Evolutionary conservation across 139 green algal genomes (phyloP).

Genomic region (Picochlorum sp.): DNA sequence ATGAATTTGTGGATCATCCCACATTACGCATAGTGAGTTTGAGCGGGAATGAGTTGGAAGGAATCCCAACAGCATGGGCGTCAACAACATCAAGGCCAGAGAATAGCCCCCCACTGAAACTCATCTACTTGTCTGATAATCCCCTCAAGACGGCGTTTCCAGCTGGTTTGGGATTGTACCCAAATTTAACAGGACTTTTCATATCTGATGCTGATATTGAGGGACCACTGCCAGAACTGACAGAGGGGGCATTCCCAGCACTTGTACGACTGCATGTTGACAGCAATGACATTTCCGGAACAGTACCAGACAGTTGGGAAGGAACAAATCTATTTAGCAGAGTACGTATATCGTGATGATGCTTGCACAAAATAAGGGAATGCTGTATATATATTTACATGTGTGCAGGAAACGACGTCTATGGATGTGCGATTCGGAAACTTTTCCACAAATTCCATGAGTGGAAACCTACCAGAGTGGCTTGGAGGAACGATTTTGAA

Average conservation of each 20-base stretch:
- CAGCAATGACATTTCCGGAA: constrained; percentile 4
- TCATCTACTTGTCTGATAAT: constrained; percentile 4
- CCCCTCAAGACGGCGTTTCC: background rate
- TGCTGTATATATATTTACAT: background rate
- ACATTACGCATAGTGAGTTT: background rate
- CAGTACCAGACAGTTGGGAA: constrained; percentile 11
- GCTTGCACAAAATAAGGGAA: background rate
- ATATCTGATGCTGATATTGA: background rate
- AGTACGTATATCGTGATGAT: background rate
- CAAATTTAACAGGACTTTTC: background rate
- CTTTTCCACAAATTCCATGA: constrained; percentile 10
- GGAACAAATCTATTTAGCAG: constrained; percentile 1
- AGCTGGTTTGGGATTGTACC: constrained; percentile 1
- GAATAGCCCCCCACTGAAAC: background rate
- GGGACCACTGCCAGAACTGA: constrained; percentile 7
- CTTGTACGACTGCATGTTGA: constrained; percentile 4
- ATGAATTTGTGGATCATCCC: constrained; percentile 1
- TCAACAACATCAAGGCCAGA: background rate
- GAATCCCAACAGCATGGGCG: background rate
- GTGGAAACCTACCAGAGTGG: constrained; percentile 8
- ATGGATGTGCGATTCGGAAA: background rate
- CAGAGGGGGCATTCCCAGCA: background rate
- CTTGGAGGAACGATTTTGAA: background rate
- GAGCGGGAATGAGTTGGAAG: background rate
- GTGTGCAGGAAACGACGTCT: background rate